Evolutionary conservation across 345 rosid genomes (phyloP), one percentile per base, ranked within the genome.

Genomic region (Moricandia moricandioides): DNA sequence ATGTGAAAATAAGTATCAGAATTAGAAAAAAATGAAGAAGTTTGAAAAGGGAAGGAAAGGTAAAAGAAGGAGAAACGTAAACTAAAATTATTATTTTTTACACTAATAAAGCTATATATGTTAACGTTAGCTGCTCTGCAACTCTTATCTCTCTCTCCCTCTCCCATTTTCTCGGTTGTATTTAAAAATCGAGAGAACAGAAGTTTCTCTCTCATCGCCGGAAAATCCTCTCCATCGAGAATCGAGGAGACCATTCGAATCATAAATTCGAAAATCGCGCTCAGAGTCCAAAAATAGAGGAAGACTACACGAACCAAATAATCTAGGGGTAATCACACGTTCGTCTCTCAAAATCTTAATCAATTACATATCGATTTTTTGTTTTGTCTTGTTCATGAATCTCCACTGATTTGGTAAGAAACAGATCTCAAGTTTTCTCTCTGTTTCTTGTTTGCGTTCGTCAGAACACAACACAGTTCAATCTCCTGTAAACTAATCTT

Each of bases 101-200:
- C 39, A 34, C 39, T 10, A n/a, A n/a, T n/a, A n/a, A 34, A 7
- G 39, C 39, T 76, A 63, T 76, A 69, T n/a, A n/a, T n/a, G n/a
- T n/a, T n/a, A n/a, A n/a, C n/a, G n/a, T 70, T 24, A 70, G 75
- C 75, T 70, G 45, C 70, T 77, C 80, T 56, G 39, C 54, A 77
- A 70, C 12, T 37, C 40, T 37, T 34, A 37, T 76, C 40, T 37
- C 75, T 70, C 57, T 70, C 57, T 77, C 75, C 26, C 57, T 77
- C 75, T 26, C 3, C 14, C 1, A 14, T 30, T 30, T 30, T 30
- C 33, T 30, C 33, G 33, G 60, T 16, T 37, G 1, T 17, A 43
- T 5, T 57, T 29, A 2, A 8, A 49, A 62, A 26, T 39, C 65
- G 14, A 54, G 61, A 70, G 65, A 63, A 13, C 37, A 43, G 3